Conservation (phyloP, 495 filamentous ascomycete species). For the Mytilinidion resinicola region DNA sequence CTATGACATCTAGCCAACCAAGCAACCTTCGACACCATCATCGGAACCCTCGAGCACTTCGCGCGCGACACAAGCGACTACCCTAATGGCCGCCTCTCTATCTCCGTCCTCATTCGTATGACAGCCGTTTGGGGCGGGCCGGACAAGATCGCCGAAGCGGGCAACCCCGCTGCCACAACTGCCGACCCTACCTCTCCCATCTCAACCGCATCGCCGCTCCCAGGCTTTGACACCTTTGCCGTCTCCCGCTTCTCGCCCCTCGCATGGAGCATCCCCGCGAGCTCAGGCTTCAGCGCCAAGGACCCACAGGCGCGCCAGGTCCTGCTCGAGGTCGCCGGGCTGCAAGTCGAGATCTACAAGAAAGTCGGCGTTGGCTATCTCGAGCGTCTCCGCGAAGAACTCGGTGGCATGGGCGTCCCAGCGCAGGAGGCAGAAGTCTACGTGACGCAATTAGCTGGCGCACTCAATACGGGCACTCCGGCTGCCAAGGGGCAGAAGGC, state of each 20-base stretch:
- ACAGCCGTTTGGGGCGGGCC: constrained; percentile 76
- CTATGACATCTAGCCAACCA: constrained; percentile 57
- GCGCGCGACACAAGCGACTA: constrained; percentile 70
- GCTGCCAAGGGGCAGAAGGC: constrained; percentile 7
- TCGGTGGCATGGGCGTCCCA: constrained; percentile 51
- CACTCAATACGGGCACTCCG: constrained; percentile 3
- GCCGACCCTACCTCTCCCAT: constrained; percentile 35
- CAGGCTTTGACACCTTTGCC: constrained; percentile 90
- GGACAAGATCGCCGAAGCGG: constrained; percentile 44
- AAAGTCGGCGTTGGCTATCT: constrained; percentile 69
- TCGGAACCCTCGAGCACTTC: constrained; percentile 75
- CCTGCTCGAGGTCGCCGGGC: constrained; percentile 69
- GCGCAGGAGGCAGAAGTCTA: constrained; percentile 48
- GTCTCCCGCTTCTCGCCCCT: constrained; percentile 80
- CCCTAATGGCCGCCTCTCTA: constrained; percentile 75
- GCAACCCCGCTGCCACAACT: constrained; percentile 6
- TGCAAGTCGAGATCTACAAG: constrained; percentile 80
- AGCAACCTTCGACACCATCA: constrained; percentile 74
- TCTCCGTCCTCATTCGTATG: constrained; percentile 74
- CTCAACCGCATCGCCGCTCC: constrained; percentile 49
- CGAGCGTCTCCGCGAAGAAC: constrained; percentile 49
- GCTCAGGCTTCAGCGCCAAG: constrained; percentile 66
- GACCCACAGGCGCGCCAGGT: constrained; percentile 84
- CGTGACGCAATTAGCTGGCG: constrained; percentile 43
- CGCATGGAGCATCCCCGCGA: constrained; percentile 76